Evolutionary conservation across 257 asterid species (phyloP).

Genomic region (Apocynum venetum): DNA sequence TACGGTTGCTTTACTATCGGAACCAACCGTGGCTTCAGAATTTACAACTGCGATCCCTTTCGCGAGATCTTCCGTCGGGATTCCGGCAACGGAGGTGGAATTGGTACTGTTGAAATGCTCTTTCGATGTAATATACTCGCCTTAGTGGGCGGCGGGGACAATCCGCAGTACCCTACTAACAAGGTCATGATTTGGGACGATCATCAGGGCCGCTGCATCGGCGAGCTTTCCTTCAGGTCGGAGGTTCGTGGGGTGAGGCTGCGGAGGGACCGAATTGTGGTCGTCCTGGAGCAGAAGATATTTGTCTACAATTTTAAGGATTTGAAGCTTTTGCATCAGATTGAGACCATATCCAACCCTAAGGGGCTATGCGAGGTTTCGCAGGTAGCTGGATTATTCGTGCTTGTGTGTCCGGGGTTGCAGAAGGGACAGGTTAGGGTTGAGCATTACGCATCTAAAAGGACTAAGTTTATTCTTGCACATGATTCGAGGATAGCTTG

Average conservation of each 20-base stretch:
- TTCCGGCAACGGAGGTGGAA: slow-evolving; percentile 63
- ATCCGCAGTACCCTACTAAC: slow-evolving; percentile 74
- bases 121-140: slow-evolving; percentile 87
- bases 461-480: slow-evolving; percentile 71
- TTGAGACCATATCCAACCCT: slow-evolving; percentile 88
- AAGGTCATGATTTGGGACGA: slow-evolving; percentile 99
- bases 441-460: slow-evolving; percentile 73
- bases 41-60: slow-evolving; percentile 86
- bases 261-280: slow-evolving; percentile 68
- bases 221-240: slow-evolving; percentile 76
- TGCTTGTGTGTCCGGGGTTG: slow-evolving; percentile 78
- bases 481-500: slow-evolving; percentile 80
- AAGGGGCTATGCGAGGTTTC: slow-evolving; percentile 93
- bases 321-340: slow-evolving; percentile 83
- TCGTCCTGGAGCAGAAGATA: slow-evolving; percentile 79
- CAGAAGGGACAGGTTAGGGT: slow-evolving; percentile 93
- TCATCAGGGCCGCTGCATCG: slow-evolving; percentile 77
- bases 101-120: slow-evolving; percentile 89
- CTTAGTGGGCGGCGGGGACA: slow-evolving; percentile 77
- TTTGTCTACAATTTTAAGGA: slow-evolving; percentile 81
- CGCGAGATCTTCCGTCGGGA: slow-evolving; percentile 92
- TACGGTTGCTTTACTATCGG: slow-evolving; percentile 81
- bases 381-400: slow-evolving; percentile 63
- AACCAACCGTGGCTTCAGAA: slow-evolving; percentile 77
- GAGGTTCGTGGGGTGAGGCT: slow-evolving; percentile 79